phyloP scores from a whole-genome alignment of 208 protist genomes.

The Naegleria fowleri region DNA sequence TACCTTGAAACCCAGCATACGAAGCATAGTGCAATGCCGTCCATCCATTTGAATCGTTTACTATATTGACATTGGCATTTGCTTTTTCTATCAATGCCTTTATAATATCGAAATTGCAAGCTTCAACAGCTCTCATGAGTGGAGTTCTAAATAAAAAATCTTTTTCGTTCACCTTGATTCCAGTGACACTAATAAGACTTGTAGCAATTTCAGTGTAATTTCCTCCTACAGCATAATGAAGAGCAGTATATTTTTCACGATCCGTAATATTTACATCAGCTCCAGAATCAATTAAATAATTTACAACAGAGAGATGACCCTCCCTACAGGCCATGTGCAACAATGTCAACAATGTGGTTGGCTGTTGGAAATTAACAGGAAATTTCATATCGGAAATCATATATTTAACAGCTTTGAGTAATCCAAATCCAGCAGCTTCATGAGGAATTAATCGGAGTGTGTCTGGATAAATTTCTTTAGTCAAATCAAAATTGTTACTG shows the following conservation, averaged over 20 bases:
- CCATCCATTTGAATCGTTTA: conserved; percentile 10
- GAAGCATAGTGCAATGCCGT: conserved; percentile 13
- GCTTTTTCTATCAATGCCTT: background rate
- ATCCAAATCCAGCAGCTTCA: background rate
- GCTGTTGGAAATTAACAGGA: background rate
- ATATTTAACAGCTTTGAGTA: background rate
- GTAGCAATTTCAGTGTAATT: background rate
- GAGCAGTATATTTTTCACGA: conserved; percentile 13
- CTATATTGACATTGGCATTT: background rate
- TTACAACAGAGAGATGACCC: background rate
- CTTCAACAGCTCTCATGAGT: conserved; percentile 8
- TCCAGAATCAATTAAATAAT: background rate
- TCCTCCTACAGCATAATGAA: conserved; percentile 13
- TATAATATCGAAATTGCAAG: background rate
- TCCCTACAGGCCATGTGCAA: background rate
- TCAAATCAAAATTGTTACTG: background rate
- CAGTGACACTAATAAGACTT: background rate
- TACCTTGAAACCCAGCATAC: background rate
- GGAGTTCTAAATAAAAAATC: conserved; percentile 5
- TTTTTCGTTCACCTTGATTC: background rate
- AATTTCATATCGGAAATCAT: background rate
- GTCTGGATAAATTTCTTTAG: background rate
- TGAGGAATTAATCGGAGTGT: background rate
- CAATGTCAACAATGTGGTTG: background rate
- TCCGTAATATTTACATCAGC: conserved; percentile 23